Conservation (phyloP, 1,284 basidiomycete genomes). For the Singerocomus rubriflavus region DNA sequence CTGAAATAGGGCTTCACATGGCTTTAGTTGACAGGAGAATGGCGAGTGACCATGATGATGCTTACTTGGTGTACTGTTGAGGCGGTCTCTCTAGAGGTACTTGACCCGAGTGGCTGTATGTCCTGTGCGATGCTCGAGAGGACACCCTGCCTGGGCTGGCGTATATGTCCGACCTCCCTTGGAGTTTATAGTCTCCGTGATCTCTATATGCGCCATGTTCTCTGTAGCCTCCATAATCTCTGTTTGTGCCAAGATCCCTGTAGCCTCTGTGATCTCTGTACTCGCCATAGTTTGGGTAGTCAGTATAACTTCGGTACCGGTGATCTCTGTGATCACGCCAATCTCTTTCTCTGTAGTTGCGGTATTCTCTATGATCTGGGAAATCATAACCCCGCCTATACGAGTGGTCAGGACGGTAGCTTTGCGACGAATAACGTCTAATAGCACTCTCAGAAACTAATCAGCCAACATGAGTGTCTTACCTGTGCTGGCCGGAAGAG, state of each 20-base stretch:
- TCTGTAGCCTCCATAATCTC: slow-evolving; percentile 12
- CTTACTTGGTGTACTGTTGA: slow-evolving; percentile 24
- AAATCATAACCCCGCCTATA: slow-evolving; percentile 24
- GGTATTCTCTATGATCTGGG: slow-evolving; percentile 24
- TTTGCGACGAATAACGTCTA: slow-evolving; percentile 26
- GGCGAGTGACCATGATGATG: neutral
- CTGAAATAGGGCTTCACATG: slow-evolving; percentile 20
- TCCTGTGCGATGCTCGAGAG: slow-evolving; percentile 32
- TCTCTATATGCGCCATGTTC: slow-evolving; percentile 19
- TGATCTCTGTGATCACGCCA: slow-evolving; percentile 24
- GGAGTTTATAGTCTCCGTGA: slow-evolving; percentile 20
- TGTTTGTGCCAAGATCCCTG: slow-evolving; percentile 16
- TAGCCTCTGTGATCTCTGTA: slow-evolving; percentile 18
- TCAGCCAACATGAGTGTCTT: slow-evolving; percentile 4
- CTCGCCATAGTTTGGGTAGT: slow-evolving; percentile 19
- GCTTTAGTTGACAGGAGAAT: slow-evolving; percentile 12
- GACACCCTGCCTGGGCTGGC: slow-evolving; percentile 22
- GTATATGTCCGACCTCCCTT: slow-evolving; percentile 18
- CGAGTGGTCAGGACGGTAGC: slow-evolving; percentile 25
- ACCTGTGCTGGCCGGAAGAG: slow-evolving; percentile 20
- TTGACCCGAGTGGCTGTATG: slow-evolving; percentile 23
- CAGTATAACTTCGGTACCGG: slow-evolving; percentile 20
- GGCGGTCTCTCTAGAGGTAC: slow-evolving; percentile 15
- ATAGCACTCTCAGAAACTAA: slow-evolving; percentile 7
- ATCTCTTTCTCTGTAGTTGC: slow-evolving; percentile 20